Conservation (phyloP, 345 rosid species). For the Erysimum cheiranthoides region DNA sequence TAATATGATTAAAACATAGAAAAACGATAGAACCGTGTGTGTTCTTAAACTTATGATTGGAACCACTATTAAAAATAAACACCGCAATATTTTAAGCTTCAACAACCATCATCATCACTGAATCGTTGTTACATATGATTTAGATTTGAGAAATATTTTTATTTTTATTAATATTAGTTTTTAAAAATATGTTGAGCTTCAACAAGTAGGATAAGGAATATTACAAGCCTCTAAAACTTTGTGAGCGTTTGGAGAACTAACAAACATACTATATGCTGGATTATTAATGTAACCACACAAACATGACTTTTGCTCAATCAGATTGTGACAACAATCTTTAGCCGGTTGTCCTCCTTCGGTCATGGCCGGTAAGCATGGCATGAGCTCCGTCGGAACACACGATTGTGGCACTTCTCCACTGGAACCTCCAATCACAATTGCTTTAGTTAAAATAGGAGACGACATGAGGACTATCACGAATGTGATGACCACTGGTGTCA, state of each 20-base stretch:
- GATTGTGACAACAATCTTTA: conserved; percentile 32
- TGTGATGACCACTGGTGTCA: not conserved
- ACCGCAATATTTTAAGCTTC: too few species aligned
- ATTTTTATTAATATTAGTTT: not conserved
- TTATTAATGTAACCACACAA: conserved; percentile 44
- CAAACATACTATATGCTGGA: conserved; percentile 24
- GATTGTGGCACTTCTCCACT: not conserved
- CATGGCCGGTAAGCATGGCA: conserved; percentile 37
- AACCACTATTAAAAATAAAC: too few species aligned
- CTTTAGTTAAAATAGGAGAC: not conserved
- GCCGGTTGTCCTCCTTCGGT: not conserved
- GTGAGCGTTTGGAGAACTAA: conserved; percentile 43
- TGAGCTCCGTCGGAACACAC: conserved; percentile 36
- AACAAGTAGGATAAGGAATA: conserved; percentile 21
- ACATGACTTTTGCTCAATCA: conserved; percentile 41
- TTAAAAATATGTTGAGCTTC: not conserved
- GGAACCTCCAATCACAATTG: not conserved
- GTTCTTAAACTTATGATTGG: too few species aligned
- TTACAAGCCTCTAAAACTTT: conserved; percentile 29
- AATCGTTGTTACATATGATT: not conserved
- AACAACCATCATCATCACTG: not conserved
- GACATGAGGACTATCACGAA: not conserved
- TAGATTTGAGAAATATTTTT: not conserved
- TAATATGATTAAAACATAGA: too few species aligned
- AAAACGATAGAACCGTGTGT: too few species aligned